These are phyloP conservation scores for Aspergillaceae sp. DNA, from an alignment of 2,329 filamentous ascomycete genomes.

Conservation along the genomic window DNA sequence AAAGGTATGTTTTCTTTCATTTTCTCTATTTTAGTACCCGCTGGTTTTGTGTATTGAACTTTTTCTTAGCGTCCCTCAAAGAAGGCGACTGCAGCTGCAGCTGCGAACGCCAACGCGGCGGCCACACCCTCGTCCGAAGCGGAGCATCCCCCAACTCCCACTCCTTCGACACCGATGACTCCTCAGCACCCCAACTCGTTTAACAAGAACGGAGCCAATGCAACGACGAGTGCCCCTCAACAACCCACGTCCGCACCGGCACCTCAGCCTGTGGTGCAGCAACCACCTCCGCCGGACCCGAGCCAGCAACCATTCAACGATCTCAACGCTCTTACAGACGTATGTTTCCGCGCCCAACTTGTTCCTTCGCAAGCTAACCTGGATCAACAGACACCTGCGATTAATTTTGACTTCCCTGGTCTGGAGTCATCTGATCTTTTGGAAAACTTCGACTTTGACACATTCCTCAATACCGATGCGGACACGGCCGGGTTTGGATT, in stretches of 20 bases:
- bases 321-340: slow-evolving; percentile 27
- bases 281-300: neutral
- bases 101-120: slow-evolving; percentile 30
- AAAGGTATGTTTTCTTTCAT: slow-evolving; percentile 36
- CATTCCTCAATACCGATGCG: slow-evolving; percentile 52
- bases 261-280: slow-evolving; percentile 26
- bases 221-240: slow-evolving; percentile 22
- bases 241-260: slow-evolving; percentile 30
- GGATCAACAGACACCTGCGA: slow-evolving; percentile 20
- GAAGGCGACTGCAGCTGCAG: slow-evolving; percentile 31
- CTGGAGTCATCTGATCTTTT: slow-evolving; percentile 41
- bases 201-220: slow-evolving; percentile 32
- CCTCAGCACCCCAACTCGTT: slow-evolving; percentile 40
- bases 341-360: slow-evolving; percentile 15
- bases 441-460: slow-evolving; percentile 55
- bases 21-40: neutral
- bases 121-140: slow-evolving; percentile 39
- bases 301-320: slow-evolving; percentile 24
- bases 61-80: slow-evolving; percentile 33
- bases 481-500: slow-evolving; percentile 36
- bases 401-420: slow-evolving; percentile 37
- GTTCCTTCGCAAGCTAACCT: slow-evolving; percentile 9
- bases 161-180: slow-evolving; percentile 42
- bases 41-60: slow-evolving; percentile 11
- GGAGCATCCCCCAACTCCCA: slow-evolving; percentile 40